phyloP scores from a whole-genome alignment of 495 filamentous ascomycete genomes.

The Penicillium verhagenii region DNA sequence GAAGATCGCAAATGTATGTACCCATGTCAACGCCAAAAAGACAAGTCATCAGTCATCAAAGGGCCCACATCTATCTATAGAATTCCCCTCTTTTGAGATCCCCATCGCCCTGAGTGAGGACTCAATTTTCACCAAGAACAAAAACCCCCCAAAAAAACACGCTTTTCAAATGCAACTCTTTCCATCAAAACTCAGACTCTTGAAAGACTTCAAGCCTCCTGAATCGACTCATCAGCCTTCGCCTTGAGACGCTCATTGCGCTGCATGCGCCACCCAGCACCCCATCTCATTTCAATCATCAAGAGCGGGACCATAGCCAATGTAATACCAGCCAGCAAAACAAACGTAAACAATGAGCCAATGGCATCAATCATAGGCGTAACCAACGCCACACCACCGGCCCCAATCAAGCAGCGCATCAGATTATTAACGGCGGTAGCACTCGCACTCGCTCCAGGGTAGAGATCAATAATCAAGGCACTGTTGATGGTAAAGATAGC shows the following conservation, averaged over 20 bases:
- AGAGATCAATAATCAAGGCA: conserved; percentile 65
- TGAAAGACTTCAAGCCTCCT: not conserved
- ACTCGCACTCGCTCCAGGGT: conserved; percentile 58
- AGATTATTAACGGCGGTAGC: conserved; percentile 73
- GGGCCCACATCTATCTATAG: not conserved
- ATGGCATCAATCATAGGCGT: conserved; percentile 61
- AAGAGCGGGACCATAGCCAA: conserved; percentile 37
- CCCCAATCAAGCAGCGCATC: conserved; percentile 65
- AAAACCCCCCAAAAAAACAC: too few relatives aligned
- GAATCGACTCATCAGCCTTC: conserved; percentile 7
- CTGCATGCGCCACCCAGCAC: conserved; percentile 41
- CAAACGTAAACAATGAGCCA: conserved; percentile 59
- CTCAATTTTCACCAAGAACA: conserved; percentile 1
- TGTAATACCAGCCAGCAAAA: conserved; percentile 53
- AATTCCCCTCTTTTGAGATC: not conserved
- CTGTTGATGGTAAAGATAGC: conserved; percentile 56
- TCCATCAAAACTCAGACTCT: not conserved
- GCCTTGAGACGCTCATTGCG: conserved; percentile 24
- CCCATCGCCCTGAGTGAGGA: not conserved
- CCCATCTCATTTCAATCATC: conserved; percentile 42
- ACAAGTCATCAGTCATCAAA: conserved; percentile 2
- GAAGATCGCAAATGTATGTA: conserved; percentile 1
- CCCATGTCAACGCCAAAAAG: not conserved
- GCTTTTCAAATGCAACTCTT: not conserved
- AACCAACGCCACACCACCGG: conserved; percentile 60